Evolutionary conservation across 1,284 basidiomycete species (phyloP), one percentile per base, ranked within the genome.

Genomic region (Sanghuangporus weigelae): DNA sequence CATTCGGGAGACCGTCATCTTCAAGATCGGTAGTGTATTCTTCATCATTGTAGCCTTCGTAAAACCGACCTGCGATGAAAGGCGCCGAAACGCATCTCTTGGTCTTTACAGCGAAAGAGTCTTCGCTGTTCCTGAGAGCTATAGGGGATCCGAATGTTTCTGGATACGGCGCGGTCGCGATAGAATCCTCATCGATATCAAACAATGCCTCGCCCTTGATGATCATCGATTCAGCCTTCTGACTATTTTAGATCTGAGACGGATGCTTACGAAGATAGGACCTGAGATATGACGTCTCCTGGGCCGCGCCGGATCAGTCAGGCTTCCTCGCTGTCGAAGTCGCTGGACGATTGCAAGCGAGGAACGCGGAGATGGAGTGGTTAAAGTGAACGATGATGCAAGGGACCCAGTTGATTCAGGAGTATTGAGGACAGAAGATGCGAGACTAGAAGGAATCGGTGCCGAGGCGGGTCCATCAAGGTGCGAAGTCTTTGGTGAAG

Each of bases 251-350:
- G 21, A 16, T 8, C 40, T 19, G 6, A 19, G 0, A 44, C 40
- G 6, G 2, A 36, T 1, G 54, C 53, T 14, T 35, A 66, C 60
- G 14, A 31, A 38, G 58, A 66, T 44, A 35, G 62, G 75, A 53
- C 74, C 76, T 59, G 76, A 77, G 0, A 71, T 59, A 23, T 74
- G 84, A 36, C 87, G 81, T 63, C 86, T 83, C 57, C 88, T 80
- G 7, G 83, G 81, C 64, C 86, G 84, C 11, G 87, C 83, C 21
- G 89, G 88, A 71, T 90, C 89, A 5, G 89, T 91, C 54, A 86
- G 74, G 69, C 85, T 85, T 63, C 89, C 89, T 75, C 84, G 87
- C 35, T 63, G 57, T 11, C 65, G 49, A 44, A 86, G 74, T 71
- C 84, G 84, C 59, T 87, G 78, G 68, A 84, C 81, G 68, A 77